A percentile compares a stretch with the other conserved stretches of the same genome.
phyloP scores from a whole-genome alignment of 495 filamentous ascomycete genomes.

The Podospora pseudocomata region DNA sequence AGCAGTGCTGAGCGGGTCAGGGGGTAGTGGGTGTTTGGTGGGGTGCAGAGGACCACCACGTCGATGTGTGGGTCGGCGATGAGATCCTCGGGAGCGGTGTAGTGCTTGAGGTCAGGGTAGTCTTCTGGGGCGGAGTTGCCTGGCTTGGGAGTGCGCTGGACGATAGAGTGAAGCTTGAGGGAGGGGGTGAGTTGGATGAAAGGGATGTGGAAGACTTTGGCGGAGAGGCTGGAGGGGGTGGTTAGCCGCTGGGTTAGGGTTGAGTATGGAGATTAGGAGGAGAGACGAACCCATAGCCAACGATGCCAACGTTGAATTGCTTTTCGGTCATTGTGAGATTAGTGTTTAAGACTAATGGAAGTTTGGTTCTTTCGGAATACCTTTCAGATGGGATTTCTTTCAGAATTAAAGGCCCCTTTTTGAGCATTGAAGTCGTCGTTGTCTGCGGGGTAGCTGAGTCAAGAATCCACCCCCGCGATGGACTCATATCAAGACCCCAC shows the following conservation, averaged over 20 bases:
- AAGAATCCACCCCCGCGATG: neutral
- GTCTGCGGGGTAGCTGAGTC: conserved; percentile 4
- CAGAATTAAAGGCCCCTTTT: neutral
- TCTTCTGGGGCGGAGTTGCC: conserved; percentile 66
- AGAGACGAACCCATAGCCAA: conserved; percentile 51
- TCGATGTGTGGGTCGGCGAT: conserved; percentile 64
- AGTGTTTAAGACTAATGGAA: neutral
- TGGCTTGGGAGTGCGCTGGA: conserved; percentile 57
- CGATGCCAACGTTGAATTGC: conserved; percentile 50
- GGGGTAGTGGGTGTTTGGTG: conserved; percentile 69
- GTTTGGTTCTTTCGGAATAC: neutral
- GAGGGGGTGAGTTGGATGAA: conserved; percentile 64
- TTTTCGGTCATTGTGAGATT: conserved; percentile 24
- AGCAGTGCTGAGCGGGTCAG: conserved; percentile 64
- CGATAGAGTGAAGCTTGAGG: conserved; percentile 69
- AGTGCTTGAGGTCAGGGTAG: conserved; percentile 61
- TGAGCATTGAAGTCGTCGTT: neutral
- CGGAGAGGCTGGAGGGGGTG: conserved; percentile 58
- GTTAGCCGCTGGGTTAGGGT: conserved; percentile 13
- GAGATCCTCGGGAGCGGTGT: conserved; percentile 58
- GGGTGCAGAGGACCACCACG: conserved; percentile 70
- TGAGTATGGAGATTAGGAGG: no score
- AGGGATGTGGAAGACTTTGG: conserved; percentile 88
- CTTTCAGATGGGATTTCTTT: neutral
- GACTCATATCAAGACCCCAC: neutral